These are phyloP conservation scores for Arabidopsis suecica DNA, from an alignment of 345 rosid species.

Conservation along the genomic window DNA sequence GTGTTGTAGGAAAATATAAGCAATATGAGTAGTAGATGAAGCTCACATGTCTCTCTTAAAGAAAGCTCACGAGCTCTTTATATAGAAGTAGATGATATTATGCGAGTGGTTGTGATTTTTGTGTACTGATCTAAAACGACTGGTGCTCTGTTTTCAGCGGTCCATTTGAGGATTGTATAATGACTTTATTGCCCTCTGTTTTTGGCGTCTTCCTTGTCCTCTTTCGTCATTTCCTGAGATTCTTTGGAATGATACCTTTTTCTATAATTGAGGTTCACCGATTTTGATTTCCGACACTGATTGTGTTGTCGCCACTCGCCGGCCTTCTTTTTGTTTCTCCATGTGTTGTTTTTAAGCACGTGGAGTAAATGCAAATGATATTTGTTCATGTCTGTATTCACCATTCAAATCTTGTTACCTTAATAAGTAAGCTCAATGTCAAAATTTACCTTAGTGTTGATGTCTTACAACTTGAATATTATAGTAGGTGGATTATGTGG, in stretches of 20 bases:
- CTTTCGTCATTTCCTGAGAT: neutral
- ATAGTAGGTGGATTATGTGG: neutral
- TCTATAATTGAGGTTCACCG: neutral
- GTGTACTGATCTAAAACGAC: neutral
- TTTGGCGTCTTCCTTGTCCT: neutral
- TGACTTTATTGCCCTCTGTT: neutral
- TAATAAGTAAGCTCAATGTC: neutral
- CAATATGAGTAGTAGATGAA: conserved; percentile 15
- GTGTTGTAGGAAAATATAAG: neutral
- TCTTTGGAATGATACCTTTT: neutral
- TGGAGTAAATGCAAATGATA: neutral
- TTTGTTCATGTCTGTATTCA: neutral
- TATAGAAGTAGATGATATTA: neutral
- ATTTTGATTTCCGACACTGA: neutral
- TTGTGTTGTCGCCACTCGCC: neutral
- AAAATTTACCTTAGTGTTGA: neutral
- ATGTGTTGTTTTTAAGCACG: conserved; percentile 10
- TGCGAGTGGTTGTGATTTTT: neutral
- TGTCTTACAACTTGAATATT: neutral
- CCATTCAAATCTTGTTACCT: neutral
- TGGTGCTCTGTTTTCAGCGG: neutral
- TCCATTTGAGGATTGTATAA: neutral
- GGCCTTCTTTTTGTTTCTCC: neutral
- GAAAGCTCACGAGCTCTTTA: neutral
- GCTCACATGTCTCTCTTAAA: neutral